Conservation (phyloP, 495 filamentous ascomycete genomes). For the Daldinia caldariorum region DNA sequence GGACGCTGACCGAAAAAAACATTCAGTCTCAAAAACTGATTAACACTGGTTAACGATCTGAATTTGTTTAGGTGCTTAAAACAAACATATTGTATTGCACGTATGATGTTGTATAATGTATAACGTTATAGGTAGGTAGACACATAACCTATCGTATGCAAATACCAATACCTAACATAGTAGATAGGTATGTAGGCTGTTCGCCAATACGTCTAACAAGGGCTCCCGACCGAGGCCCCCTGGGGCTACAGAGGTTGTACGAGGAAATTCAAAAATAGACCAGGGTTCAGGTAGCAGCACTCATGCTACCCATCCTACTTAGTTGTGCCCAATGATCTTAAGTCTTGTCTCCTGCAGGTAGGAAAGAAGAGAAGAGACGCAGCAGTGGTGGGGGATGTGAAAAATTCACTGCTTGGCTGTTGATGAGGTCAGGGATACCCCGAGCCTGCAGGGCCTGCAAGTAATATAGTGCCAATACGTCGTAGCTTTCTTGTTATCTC, state of each 20-base stretch:
- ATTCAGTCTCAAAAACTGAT: slow-evolving; percentile 20
- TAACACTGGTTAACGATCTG: slow-evolving; percentile 33
- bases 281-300: slow-evolving; percentile 47
- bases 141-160: no score
- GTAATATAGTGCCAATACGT: slow-evolving; percentile 43
- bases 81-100: neutral
- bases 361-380: slow-evolving; percentile 40
- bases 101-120: no score
- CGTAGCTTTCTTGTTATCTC: slow-evolving; percentile 25
- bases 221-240: slow-evolving; percentile 24
- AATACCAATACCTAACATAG: no score
- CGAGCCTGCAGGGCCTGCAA: slow-evolving; percentile 40
- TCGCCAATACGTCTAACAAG: slow-evolving; percentile 23
- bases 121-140: no score
- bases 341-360: slow-evolving; percentile 37
- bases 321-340: slow-evolving; percentile 48
- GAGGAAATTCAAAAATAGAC: slow-evolving; percentile 42
- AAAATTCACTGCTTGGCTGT: slow-evolving; percentile 46
- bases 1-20: slow-evolving; percentile 42
- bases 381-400: slow-evolving; percentile 46
- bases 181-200: no score
- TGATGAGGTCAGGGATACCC: slow-evolving; percentile 39
- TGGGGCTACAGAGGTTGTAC: slow-evolving; percentile 30
- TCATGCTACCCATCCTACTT: slow-evolving; percentile 35
- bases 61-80: neutral